Percentiles rank a stretch among this genome's conserved stretches.
Conservation (phyloP, 345 rosid species). For the Citrus inodora region DNA sequence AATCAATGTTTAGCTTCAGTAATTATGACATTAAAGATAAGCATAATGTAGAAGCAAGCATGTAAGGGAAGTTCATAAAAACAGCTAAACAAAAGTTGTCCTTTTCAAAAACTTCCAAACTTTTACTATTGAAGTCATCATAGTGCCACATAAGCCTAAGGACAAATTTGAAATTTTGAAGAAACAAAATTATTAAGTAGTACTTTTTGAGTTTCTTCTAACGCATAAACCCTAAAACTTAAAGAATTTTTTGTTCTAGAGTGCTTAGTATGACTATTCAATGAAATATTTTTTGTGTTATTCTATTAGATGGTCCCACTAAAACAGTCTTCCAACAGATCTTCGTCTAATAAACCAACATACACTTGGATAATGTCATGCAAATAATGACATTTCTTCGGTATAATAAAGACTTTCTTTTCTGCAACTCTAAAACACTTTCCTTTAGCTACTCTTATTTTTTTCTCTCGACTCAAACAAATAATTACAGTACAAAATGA, state of each 20-base stretch:
- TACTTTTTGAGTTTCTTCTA: no score
- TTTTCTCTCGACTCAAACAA: neutral
- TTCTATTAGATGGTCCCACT: neutral
- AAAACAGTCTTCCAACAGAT: neutral
- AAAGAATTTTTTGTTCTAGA: neutral
- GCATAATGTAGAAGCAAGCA: neutral
- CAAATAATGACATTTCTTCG: neutral
- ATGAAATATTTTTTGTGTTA: no score
- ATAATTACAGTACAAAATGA: conserved; percentile 15
- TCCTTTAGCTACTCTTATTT: neutral
- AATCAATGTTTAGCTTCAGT: neutral
- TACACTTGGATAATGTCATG: neutral
- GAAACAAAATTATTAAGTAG: neutral
- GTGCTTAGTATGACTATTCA: neutral
- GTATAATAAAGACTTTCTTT: neutral
- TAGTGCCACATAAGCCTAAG: neutral
- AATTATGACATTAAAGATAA: neutral
- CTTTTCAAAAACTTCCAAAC: neutral
- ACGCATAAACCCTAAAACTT: neutral
- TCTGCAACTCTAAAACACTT: neutral
- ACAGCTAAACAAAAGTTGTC: conserved; percentile 15
- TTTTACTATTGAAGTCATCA: neutral
- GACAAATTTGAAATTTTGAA: neutral
- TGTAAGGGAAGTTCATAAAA: conserved; percentile 18
- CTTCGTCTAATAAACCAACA: no score